Conservation (phyloP, 2,329 filamentous ascomycete species). For the Verticillium dahliae region DNA sequence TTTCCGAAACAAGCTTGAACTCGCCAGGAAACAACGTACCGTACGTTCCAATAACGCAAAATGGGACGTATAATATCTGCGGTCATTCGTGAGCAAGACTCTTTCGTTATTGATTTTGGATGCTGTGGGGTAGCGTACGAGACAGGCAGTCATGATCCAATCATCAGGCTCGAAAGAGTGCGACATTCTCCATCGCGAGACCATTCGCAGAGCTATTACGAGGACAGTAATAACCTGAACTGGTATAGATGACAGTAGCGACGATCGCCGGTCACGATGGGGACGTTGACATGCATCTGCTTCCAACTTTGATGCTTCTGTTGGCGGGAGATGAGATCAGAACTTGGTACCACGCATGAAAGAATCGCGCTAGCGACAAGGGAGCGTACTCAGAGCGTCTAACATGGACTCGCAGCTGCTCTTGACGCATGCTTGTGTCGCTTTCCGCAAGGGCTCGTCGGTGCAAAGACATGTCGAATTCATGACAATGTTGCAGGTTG, state of each 20-base stretch:
- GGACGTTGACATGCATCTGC: conserved; percentile 25
- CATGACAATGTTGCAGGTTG: conserved; percentile 13
- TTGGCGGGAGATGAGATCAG: conserved; percentile 4
- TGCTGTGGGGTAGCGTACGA: conserved; percentile 16
- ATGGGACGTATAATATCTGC: conserved; percentile 21
- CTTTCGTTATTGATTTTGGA: not conserved
- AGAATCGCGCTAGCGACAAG: not conserved
- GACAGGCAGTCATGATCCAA: conserved; percentile 27
- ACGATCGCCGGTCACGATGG: conserved; percentile 19
- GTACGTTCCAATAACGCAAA: conserved; percentile 22
- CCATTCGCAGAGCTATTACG: conserved; percentile 27
- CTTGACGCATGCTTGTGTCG: conserved; percentile 16
- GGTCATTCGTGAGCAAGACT: not conserved
- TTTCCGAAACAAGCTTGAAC: not conserved
- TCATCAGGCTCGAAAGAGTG: conserved; percentile 28
- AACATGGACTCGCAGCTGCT: conserved; percentile 14
- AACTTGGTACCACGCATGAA: not conserved
- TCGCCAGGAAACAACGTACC: conserved; percentile 12
- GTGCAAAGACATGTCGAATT: conserved; percentile 22
- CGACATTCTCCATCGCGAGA: conserved; percentile 23
- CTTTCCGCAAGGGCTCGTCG: conserved; percentile 11
- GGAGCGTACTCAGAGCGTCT: conserved; percentile 18
- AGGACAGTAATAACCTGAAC: conserved; percentile 26
- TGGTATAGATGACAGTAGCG: conserved; percentile 25
- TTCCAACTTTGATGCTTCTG: conserved; percentile 22